Evolutionary conservation across 1,284 basidiomycete species (phyloP).

Genomic region (Exobasidium rhododendri): DNA sequence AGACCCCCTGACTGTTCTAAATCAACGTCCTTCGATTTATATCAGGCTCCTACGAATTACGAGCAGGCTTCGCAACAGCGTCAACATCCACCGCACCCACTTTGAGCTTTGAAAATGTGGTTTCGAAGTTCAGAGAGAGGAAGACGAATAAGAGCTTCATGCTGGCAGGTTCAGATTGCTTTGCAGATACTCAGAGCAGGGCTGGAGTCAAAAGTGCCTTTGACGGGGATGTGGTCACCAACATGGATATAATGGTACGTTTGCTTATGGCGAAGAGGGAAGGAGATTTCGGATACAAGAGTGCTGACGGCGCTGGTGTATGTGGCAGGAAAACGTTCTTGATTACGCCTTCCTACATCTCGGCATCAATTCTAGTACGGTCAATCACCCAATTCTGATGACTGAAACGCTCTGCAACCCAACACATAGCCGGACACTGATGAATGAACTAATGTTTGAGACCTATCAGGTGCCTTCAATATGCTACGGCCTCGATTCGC

Average conservation of each 20-base stretch:
- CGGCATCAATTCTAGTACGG: constrained; percentile 67
- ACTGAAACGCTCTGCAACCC: constrained; percentile 87
- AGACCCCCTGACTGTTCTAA: background rate
- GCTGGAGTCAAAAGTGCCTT: constrained; percentile 43
- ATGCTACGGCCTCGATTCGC: constrained; percentile 82
- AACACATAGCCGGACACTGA: constrained; percentile 79
- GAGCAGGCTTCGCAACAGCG: constrained; percentile 74
- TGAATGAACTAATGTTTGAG: constrained; percentile 95
- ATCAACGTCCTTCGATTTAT: background rate
- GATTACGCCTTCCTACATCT: constrained; percentile 88
- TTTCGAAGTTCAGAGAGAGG: constrained; percentile 47
- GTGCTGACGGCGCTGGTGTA: background rate
- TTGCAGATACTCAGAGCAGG: constrained; percentile 42
- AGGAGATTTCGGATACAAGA: background rate
- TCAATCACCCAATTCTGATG: constrained; percentile 90
- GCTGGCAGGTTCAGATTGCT: constrained; percentile 48
- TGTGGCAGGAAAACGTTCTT: constrained; percentile 70
- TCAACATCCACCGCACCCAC: constrained; percentile 40
- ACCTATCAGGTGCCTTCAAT: constrained; percentile 82
- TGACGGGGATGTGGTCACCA: constrained; percentile 50
- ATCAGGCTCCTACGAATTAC: constrained; percentile 69
- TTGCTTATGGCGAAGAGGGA: constrained; percentile 13
- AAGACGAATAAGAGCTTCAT: constrained; percentile 41
- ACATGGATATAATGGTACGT: constrained; percentile 41
- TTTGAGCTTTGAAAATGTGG: constrained; percentile 43